Percentiles rank a stretch among this genome's conserved stretches.
These are phyloP conservation scores for Tetracentron sinense DNA, from an alignment of 164 flowering plant species.

Conservation along the genomic window DNA sequence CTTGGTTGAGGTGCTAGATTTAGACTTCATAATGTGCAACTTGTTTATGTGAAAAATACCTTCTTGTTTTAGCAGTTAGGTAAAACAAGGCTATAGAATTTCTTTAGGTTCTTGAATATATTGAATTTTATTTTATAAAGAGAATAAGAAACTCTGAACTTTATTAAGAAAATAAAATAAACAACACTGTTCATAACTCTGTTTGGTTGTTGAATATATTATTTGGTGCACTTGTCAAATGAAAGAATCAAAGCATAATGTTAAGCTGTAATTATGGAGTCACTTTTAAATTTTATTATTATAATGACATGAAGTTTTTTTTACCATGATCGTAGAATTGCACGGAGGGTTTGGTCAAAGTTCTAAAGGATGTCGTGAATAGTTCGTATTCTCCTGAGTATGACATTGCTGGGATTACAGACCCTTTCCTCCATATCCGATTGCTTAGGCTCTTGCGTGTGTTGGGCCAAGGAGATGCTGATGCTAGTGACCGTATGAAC, in stretches of 20 bases:
- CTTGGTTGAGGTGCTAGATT: no score
- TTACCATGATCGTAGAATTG: no score
- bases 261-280: slow-evolving; percentile 30
- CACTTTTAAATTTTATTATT: no score
- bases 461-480: slow-evolving; percentile 93
- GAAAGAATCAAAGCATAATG: not conserved
- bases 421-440: slow-evolving; percentile 95
- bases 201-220: no score
- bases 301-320: no score
- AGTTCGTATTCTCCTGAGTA: slow-evolving; percentile 97
- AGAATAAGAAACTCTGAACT: no score
- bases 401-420: slow-evolving; percentile 93
- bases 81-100: not conserved
- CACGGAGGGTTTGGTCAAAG: no score
- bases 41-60: no score
- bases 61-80: not conserved
- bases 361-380: slow-evolving; percentile 79
- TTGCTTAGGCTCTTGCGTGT: slow-evolving; percentile 72
- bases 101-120: not conserved
- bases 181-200: no score
- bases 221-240: not conserved
- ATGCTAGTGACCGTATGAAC: slow-evolving; percentile 94
- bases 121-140: no score
- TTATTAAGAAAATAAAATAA: no score
- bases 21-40: no score